Conservation (phyloP, 2,329 filamentous ascomycete species). For the Scolecobasidium constrictum region DNA sequence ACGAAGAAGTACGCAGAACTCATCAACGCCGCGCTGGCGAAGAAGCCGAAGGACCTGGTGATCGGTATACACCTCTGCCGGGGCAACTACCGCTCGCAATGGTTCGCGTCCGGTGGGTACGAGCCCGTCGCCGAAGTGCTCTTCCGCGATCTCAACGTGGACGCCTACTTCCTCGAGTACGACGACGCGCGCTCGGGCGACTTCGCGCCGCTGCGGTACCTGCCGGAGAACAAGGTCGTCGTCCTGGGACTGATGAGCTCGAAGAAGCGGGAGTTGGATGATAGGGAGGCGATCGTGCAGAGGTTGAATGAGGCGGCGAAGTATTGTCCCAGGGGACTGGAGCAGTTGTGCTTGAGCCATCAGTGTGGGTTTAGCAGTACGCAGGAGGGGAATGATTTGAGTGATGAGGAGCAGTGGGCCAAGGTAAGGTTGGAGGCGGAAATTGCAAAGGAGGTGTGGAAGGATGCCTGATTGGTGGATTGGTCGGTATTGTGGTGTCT, state of each 20-base stretch:
- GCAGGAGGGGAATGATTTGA: slow-evolving; percentile 45
- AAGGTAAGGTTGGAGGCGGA: slow-evolving; percentile 45
- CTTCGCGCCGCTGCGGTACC: slow-evolving; percentile 33
- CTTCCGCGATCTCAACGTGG: slow-evolving; percentile 27
- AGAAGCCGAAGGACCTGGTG: slow-evolving; percentile 58
- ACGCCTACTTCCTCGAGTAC: slow-evolving; percentile 33
- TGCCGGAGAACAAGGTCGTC: slow-evolving; percentile 36
- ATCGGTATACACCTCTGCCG: slow-evolving; percentile 65
- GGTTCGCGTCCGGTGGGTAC: slow-evolving; percentile 38
- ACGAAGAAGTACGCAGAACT: slow-evolving; percentile 51
- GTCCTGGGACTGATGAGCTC: slow-evolving; percentile 35
- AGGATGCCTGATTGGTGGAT: slow-evolving; percentile 13
- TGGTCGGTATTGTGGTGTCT: neutral
- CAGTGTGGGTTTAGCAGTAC: slow-evolving; percentile 50
- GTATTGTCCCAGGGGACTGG: slow-evolving; percentile 41
- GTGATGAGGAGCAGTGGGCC: slow-evolving; percentile 46
- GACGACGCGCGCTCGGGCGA: slow-evolving; percentile 37
- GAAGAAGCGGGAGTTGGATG: slow-evolving; percentile 35
- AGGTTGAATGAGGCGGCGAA: slow-evolving; percentile 38
- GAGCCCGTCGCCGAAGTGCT: slow-evolving; percentile 34
- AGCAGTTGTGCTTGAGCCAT: slow-evolving; percentile 46
- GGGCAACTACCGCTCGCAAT: slow-evolving; percentile 39
- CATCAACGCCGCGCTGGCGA: slow-evolving; percentile 61
- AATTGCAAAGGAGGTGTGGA: slow-evolving; percentile 48
- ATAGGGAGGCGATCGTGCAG: slow-evolving; percentile 34